Base-by-base conservation (phyloP, 768 basidiomycete genomes). In the Kwoniella sp. region DNA sequence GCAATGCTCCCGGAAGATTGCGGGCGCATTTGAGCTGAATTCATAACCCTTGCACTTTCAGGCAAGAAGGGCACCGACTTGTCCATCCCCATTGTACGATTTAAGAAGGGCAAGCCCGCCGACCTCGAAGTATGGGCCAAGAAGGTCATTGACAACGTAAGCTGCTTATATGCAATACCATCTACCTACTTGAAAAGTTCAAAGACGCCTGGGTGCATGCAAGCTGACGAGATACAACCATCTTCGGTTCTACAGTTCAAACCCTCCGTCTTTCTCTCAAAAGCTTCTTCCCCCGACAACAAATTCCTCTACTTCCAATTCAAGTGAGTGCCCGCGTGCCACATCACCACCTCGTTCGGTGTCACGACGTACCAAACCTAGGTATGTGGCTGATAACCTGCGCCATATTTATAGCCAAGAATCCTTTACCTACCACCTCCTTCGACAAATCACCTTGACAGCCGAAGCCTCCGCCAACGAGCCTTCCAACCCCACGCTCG, bases 31-130 rank as follows among this genome's bases (percentile, higher is more conserved):
- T n/a, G 40, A 10, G 40, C 40, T 44, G 40, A 26, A 8, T 26
- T 21, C n/a, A 25, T 59, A 9, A n/a, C 51, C 69, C 72, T 4
- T 15, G 40, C 40, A 9, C 10, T 44, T 10, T 15, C 17, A 44
- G 40, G 90, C 36, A 92, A 94, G 81, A 94, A 94, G 80, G 91
- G 90, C n/a, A 88, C 85, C 48, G 95, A 98, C 81, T 92, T 96
- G 70, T 89, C 90, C 0, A 86, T 97, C 21, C 92, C 95, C 0
- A 80, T 97, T 53, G 90, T 93, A n/a, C 86, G 94, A 66, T 97
- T 94, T 82, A 84, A 90, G 25, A 87, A 88, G 8, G 92, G 87
- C 21, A 92, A 92, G 76, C 84, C 89, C 0, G 55, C 62, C 19
- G 62, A 74, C 29, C 65, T 67, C 21, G 89, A 92, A 47, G 88